A percentile compares a stretch with the other conserved stretches of the same genome.
Evolutionary conservation across 2,329 filamentous ascomycete genomes (phyloP).

Genomic region (Clonostachys chloroleuca): DNA sequence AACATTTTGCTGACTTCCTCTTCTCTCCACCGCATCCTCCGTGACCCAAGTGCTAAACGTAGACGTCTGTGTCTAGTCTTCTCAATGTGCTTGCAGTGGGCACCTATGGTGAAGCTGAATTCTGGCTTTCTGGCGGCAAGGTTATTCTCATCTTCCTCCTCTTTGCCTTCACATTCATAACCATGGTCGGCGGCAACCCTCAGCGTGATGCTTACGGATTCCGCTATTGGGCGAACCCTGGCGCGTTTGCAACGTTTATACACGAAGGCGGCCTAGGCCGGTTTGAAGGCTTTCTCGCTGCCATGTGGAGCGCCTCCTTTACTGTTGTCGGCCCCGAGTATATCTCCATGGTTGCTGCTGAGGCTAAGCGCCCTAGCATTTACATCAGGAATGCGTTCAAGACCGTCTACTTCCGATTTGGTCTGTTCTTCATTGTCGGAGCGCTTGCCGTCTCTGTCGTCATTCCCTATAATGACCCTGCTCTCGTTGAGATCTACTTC

Average conservation of each 20-base stretch:
- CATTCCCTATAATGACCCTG: constrained; percentile 59
- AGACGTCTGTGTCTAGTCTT: constrained; percentile 3
- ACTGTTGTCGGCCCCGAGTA: constrained; percentile 65
- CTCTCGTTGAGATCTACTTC: constrained; percentile 42
- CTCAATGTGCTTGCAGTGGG: constrained; percentile 35
- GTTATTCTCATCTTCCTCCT: constrained; percentile 55
- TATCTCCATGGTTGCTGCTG: constrained; percentile 64
- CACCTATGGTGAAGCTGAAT: constrained; percentile 38
- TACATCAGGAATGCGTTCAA: constrained; percentile 68
- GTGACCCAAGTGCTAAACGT: not conserved
- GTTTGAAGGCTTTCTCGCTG: constrained; percentile 67
- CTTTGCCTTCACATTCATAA: constrained; percentile 56
- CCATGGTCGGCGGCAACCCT: constrained; percentile 55
- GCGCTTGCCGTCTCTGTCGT: constrained; percentile 63
- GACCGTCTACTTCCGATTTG: constrained; percentile 68
- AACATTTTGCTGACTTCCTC: not conserved
- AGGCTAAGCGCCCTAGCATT: constrained; percentile 58
- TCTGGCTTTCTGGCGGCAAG: constrained; percentile 43
- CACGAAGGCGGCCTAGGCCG: constrained; percentile 56
- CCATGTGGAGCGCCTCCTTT: constrained; percentile 60
- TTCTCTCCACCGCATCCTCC: not conserved
- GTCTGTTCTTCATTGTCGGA: constrained; percentile 66
- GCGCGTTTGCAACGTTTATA: constrained; percentile 44
- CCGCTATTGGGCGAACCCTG: constrained; percentile 61
- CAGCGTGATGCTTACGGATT: constrained; percentile 57